Evolutionary conservation across 2,329 filamentous ascomycete species (phyloP).

Genomic region (Colletotrichum chrysophilum): DNA sequence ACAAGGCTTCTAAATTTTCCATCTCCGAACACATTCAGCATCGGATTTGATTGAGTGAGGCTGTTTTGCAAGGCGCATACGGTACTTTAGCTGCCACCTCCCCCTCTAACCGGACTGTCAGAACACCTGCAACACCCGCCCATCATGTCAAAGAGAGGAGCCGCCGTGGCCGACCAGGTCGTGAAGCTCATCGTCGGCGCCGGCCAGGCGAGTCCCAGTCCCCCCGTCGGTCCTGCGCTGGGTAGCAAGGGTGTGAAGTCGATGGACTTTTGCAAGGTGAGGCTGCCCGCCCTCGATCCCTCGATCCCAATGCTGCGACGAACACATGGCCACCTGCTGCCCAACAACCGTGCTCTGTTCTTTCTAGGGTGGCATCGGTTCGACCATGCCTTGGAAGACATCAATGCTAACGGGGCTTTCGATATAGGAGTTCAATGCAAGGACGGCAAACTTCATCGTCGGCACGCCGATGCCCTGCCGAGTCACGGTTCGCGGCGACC

Average conservation of each 20-base stretch:
- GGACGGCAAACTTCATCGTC: constrained; percentile 81
- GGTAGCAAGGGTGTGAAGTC: constrained; percentile 98
- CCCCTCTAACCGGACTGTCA: background rate
- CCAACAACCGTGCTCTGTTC: constrained; percentile 8
- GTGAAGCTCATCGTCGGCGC: constrained; percentile 98
- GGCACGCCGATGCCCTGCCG: constrained; percentile 90
- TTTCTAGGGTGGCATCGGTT: background rate
- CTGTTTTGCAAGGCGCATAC: constrained; percentile 4
- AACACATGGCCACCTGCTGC: constrained; percentile 14
- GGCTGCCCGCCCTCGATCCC: constrained; percentile 14
- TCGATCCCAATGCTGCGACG: background rate
- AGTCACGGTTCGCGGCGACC: constrained; percentile 90
- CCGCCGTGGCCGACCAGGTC: constrained; percentile 67
- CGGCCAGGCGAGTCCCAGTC: constrained; percentile 92
- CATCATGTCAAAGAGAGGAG: constrained; percentile 58
- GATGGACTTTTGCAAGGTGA: constrained; percentile 99
- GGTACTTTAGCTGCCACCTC: background rate
- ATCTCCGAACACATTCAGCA: constrained; percentile 8
- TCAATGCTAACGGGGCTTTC: constrained; percentile 20
- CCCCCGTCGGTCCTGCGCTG: constrained; percentile 93
- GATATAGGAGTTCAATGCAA: constrained; percentile 90
- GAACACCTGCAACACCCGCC: constrained; percentile 18
- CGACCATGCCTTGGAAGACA: constrained; percentile 9
- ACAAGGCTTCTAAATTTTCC: constrained; percentile 21
- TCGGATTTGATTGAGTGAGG: background rate